A percentile compares a stretch with the other conserved stretches of the same genome.
phyloP scores from a whole-genome alignment of 2,329 filamentous ascomycete species.

The Clonostachys rosea region DNA sequence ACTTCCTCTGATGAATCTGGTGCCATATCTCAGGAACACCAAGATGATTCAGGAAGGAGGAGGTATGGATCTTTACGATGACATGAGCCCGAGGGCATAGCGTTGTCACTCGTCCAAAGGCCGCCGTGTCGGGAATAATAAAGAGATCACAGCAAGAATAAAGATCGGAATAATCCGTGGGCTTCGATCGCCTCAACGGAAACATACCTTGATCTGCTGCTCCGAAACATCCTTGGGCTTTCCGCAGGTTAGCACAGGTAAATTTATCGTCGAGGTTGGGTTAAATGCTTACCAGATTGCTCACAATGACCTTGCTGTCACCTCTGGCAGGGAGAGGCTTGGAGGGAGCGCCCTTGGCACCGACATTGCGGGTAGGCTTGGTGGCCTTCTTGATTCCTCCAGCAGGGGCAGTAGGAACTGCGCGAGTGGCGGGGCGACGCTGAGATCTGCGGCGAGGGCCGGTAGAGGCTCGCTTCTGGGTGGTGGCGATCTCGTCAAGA shows the following conservation, averaged over 20 bases:
- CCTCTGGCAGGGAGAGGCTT: constrained; percentile 57
- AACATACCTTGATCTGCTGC: constrained; percentile 99
- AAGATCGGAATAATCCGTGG: constrained; percentile 66
- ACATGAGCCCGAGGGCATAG: background rate
- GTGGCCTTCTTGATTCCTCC: constrained; percentile 82
- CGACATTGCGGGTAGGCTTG: constrained; percentile 53
- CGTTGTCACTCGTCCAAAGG: constrained; percentile 1
- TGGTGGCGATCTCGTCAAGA: constrained; percentile 94
- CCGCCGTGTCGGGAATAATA: constrained; percentile 1
- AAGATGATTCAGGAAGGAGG: constrained; percentile 7
- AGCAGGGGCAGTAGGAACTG: constrained; percentile 63
- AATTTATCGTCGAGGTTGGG: background rate
- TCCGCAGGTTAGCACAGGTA: constrained; percentile 36
- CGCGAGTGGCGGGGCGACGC: constrained; percentile 29
- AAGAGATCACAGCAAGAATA: constrained; percentile 22
- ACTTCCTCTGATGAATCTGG: constrained; percentile 39
- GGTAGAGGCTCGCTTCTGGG: constrained; percentile 55
- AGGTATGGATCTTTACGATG: constrained; percentile 9
- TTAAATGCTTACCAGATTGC: constrained; percentile 78
- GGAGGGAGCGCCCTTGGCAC: constrained; percentile 58
- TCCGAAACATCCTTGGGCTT: constrained; percentile 96
- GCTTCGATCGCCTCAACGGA: constrained; percentile 69
- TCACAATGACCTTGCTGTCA: constrained; percentile 97
- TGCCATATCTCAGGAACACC: constrained; percentile 21
- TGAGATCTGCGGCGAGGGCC: constrained; percentile 40